Evolutionary conservation across 176 grass and related monocot genomes (phyloP), one percentile per base, ranked within the genome.

Genomic region (Lolium multiflorum): DNA sequence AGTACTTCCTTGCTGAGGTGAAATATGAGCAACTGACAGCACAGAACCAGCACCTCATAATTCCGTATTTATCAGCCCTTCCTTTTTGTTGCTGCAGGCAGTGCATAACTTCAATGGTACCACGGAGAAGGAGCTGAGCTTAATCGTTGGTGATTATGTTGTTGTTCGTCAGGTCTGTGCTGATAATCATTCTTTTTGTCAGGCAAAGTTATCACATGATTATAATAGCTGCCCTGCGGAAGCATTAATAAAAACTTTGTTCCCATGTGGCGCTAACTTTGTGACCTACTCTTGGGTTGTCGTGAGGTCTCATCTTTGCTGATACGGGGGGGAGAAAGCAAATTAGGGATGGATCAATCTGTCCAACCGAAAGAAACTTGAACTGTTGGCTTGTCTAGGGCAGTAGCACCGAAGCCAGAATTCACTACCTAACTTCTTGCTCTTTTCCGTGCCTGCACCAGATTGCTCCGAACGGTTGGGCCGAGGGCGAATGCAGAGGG

Each of bases 1-100:
- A 94, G 79, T 99, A 99, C 81, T 99, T 94, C 88, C 94, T 99
- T 35, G 97, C 97, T 21, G 97, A 99, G 97, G 97, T 99, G 82
- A 83, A 82, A 54, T 86, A 65, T 86, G 39, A 83, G 35, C 83
- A 84, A 16, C 75, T 47, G 37, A 37, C 28, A 71, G 14, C 55
- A 57, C 24, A 6, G 0, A 81, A 9, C 43, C 79, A 76, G 22
- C 62, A 71, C 56, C 24, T 84, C 16, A 51, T 71, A 56, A 64
- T 55, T 51, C 7, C 3, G 16, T 72, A 79, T 70, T 87, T 41
- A 60, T 9, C 50, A 22, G 26, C n/a, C 49, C 46, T 65, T 88
- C 43, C 46, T 65, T 88, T 85, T 83, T 80, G 60, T 88, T 69
- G 61, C 83, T 89, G 50, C 85, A 96, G 97, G 97, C 92, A 63